Percentiles rank a stretch among this genome's conserved stretches.
Conservation (phyloP, 257 asterid species). For the Leonotis leonurus region DNA sequence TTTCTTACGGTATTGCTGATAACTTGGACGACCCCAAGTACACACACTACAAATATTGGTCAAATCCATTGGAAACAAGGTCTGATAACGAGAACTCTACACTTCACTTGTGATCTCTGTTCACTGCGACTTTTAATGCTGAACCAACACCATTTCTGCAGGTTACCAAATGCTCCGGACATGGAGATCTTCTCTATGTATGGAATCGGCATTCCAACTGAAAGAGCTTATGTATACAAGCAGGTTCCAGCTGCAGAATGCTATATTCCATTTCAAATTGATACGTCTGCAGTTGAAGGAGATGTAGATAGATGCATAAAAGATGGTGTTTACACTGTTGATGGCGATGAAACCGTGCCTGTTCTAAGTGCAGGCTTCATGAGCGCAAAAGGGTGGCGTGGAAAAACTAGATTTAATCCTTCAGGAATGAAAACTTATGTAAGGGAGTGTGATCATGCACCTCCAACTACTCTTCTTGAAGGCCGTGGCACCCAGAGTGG, state of each 20-base stretch:
- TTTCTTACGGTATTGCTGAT: conserved; percentile 81
- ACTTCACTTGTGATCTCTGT: no score
- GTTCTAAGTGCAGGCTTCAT: conserved; percentile 74
- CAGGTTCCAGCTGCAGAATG: conserved; percentile 54
- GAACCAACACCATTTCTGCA: conserved; percentile 18
- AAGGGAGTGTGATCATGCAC: conserved; percentile 76
- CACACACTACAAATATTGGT: conserved; percentile 76
- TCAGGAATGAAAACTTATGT: conserved; percentile 50
- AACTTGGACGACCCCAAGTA: conserved; percentile 81
- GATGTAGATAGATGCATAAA: conserved; percentile 44
- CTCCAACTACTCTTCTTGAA: conserved; percentile 63
- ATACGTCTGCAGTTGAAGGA: conserved; percentile 47
- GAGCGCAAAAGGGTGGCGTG: conserved; percentile 89
- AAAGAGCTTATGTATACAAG: conserved; percentile 64
- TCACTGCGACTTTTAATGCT: no score
- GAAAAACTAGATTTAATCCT: conserved; percentile 76
- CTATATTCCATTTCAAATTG: conserved; percentile 71
- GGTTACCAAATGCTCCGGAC: conserved; percentile 83
- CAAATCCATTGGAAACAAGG: conserved; percentile 92
- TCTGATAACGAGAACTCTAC: conserved; percentile 20
- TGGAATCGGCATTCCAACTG: conserved; percentile 73
- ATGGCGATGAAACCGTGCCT: conserved; percentile 82
- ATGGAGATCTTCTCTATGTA: conserved; percentile 73
- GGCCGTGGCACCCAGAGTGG: conserved; percentile 95
- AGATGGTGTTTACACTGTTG: conserved; percentile 53